phyloP scores from a whole-genome alignment of 192 early-diverging fungal genomes.

The Coemansia sp. region DNA sequence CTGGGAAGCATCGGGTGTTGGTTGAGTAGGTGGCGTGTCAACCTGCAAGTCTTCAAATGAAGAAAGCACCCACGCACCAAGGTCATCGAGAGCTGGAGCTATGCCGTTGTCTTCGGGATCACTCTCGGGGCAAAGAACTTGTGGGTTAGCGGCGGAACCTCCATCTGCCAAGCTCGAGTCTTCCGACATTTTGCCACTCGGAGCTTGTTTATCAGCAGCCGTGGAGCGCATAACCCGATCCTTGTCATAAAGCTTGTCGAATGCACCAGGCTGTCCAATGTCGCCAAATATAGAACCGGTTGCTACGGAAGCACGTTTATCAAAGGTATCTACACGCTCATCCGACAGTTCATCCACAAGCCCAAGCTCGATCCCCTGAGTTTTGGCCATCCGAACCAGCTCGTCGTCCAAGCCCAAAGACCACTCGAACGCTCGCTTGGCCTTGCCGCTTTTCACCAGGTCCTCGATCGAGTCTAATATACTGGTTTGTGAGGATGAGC shows the following conservation, averaged over 20 bases:
- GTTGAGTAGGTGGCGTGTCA: slow-evolving; percentile 25
- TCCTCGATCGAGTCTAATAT: slow-evolving; percentile 37
- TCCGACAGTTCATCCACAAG: slow-evolving; percentile 1
- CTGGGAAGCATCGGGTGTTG: slow-evolving; percentile 12
- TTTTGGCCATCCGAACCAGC: slow-evolving; percentile 26
- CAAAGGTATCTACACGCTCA: too few relatives aligned
- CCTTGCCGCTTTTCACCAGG: slow-evolving; percentile 42
- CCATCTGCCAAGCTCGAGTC: background rate
- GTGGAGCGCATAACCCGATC: background rate
- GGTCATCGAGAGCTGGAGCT: slow-evolving; percentile 6
- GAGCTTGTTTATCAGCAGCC: background rate
- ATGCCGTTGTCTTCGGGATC: slow-evolving; percentile 11
- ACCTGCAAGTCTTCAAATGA: slow-evolving; percentile 24
- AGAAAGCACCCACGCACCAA: slow-evolving; percentile 13
- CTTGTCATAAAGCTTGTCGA: slow-evolving; percentile 46
- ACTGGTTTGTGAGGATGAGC: slow-evolving; percentile 21
- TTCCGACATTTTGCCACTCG: background rate
- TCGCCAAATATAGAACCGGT: slow-evolving; percentile 28
- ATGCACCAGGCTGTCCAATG: slow-evolving; percentile 42
- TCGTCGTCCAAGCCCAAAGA: slow-evolving; percentile 14
- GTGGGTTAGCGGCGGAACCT: background rate
- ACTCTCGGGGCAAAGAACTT: slow-evolving; percentile 17
- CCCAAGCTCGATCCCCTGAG: slow-evolving; percentile 26
- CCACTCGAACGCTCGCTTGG: slow-evolving; percentile 43
- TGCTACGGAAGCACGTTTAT: background rate